A percentile compares a stretch with the other conserved stretches of the same genome.
These are phyloP conservation scores for Erysimum cheiranthoides DNA, from an alignment of 345 rosid genomes.

Conservation along the genomic window DNA sequence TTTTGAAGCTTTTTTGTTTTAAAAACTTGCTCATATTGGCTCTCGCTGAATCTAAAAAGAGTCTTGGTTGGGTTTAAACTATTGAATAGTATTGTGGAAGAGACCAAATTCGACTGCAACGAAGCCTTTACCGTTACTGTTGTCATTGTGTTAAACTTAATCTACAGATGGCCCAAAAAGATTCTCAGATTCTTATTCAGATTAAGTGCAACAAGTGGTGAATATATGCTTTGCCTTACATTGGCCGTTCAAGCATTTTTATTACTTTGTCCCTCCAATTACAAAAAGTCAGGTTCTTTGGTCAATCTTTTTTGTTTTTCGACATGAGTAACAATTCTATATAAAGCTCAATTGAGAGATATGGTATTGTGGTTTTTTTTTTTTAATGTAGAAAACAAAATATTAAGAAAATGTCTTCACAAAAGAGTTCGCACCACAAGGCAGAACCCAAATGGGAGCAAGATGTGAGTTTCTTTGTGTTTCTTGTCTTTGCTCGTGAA, in stretches of 20 bases:
- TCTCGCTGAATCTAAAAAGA: not conserved
- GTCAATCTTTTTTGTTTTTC: not conserved
- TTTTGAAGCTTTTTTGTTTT: not conserved
- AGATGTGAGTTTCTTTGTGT: constrained; percentile 30
- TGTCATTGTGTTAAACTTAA: not conserved
- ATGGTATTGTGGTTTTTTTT: not conserved
- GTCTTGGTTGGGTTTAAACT: not conserved
- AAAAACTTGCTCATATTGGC: not conserved
- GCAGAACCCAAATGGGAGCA: constrained; percentile 30
- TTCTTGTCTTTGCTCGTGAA: not conserved
- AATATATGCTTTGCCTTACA: constrained; percentile 35
- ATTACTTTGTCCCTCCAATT: constrained; percentile 21
- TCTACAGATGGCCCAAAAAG: not conserved
- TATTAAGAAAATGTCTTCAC: constrained; percentile 24
- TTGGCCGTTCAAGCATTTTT: constrained; percentile 19
- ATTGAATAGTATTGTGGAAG: not conserved
- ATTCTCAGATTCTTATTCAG: constrained; percentile 21
- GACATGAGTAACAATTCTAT: not conserved
- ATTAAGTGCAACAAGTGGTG: constrained; percentile 18
- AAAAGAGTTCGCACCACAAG: constrained; percentile 20
- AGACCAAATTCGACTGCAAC: not conserved
- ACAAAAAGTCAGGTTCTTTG: not conserved
- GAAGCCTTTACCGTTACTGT: not conserved
- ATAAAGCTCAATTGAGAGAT: constrained; percentile 16
- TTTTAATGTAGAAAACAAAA: not conserved